Base-by-base conservation (phyloP, 768 basidiomycete species). In the Paxillus ammoniavirescens region DNA sequence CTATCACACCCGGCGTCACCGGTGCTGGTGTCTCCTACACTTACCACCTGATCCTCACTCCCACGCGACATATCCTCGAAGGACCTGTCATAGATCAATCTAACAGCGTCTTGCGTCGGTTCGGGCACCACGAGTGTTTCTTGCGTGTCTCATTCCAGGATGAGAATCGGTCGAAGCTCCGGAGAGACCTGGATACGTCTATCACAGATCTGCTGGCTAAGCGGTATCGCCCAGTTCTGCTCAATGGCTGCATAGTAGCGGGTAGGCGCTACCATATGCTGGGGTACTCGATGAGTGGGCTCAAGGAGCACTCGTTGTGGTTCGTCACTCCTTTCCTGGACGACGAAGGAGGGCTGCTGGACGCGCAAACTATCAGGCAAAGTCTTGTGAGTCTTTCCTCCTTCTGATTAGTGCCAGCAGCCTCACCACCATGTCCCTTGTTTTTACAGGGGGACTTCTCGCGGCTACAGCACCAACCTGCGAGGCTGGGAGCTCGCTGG, bases 271-370 rank as follows among this genome's bases (percentile, higher is more conserved):
- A 73, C 56, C 54, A 77, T 2, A 74, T 82, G 60, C 60, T 82
- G 23, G 81, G 77, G 4, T 82, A 82, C 52, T 81, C 79, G 2
- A 79, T 77, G 73, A 79, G 77, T 47, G 80, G 80, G 4, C 65
- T 82, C 49, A 74, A 73, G 54, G 72, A 78, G 41, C 77, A 82
- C 48, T 75, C 76, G 0, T 69, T 81, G 45, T 75, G 73, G 65
- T 82, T 82, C 53, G 76, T 81, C 21, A 69, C 72, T 8, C 72
- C 75, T 0, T 82, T 82, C 50, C 52, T 1, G 0, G 60, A 67
- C 15, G 63, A 66, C 1, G 9, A 64, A n/a, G 71, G 62, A 5
- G 54, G 8, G 3, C 8, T 13, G 1, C 43, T 70, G 55, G 49
- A 69, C 45, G 71, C 72, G 3, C 3, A 50, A 9, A 33, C 30